A percentile compares a stretch with the other conserved stretches of the same genome.
These are phyloP conservation scores for Alternaria postmessia DNA, from an alignment of 2,329 filamentous ascomycete species.

Conservation along the genomic window DNA sequence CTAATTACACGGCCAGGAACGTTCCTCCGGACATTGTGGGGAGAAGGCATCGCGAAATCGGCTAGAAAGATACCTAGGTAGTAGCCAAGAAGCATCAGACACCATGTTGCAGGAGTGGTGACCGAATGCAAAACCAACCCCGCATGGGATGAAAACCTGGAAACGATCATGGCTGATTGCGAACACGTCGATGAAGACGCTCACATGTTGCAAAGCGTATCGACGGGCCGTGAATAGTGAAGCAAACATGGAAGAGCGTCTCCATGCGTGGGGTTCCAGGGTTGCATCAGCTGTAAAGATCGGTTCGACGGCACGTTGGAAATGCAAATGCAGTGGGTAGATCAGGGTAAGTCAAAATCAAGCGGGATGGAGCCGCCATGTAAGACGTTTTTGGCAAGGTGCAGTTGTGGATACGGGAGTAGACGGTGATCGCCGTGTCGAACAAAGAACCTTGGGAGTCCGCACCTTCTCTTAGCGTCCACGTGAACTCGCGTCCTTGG, in stretches of 20 bases:
- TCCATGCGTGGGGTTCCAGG: constrained; percentile 8
- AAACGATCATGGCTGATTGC: not conserved
- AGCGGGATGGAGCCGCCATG: constrained; percentile 4
- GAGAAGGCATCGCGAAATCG: constrained; percentile 1
- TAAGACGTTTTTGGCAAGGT: constrained; percentile 11
- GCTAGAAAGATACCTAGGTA: not conserved
- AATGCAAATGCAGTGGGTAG: constrained; percentile 7
- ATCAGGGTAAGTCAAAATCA: not conserved
- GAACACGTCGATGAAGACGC: not conserved
- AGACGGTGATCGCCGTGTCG: not conserved
- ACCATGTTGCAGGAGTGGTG: not conserved
- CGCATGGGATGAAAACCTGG: not conserved
- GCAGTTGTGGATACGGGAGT: constrained; percentile 10
- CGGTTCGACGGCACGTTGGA: constrained; percentile 22
- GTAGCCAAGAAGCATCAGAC: constrained; percentile 8
- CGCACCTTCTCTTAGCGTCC: constrained; percentile 3
- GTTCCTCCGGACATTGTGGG: constrained; percentile 4
- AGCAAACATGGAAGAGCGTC: constrained; percentile 9
- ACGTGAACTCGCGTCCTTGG: constrained; percentile 11
- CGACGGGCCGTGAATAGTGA: constrained; percentile 2
- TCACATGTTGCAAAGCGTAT: constrained; percentile 5
- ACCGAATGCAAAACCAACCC: not conserved
- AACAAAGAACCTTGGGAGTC: not conserved
- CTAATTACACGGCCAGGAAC: constrained; percentile 10
- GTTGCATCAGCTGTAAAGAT: constrained; percentile 3